phyloP scores from a whole-genome alignment of 495 filamentous ascomycete genomes.

The Podospora anserina region DNA sequence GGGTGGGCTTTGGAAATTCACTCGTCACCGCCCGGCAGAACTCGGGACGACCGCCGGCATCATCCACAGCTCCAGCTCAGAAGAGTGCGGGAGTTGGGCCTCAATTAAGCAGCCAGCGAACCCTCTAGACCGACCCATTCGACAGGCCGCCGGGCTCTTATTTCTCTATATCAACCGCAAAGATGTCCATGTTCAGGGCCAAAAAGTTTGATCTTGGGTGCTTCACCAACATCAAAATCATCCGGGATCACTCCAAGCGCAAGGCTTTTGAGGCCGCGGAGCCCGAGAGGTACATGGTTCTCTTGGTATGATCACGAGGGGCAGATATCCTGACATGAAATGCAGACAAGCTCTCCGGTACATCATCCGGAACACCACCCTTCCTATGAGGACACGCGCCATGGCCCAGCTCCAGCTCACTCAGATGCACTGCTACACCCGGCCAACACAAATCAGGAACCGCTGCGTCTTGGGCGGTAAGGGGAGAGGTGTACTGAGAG shows the following conservation, averaged over 20 bases:
- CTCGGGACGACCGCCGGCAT: neutral
- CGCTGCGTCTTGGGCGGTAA: conserved; percentile 87
- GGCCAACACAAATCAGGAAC: conserved; percentile 89
- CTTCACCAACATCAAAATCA: conserved; percentile 75
- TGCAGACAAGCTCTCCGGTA: conserved; percentile 91
- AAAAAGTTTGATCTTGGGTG: conserved; percentile 85
- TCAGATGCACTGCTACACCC: conserved; percentile 92
- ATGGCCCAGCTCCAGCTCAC: conserved; percentile 89
- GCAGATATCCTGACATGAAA: neutral
- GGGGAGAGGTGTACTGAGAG: conserved; percentile 77
- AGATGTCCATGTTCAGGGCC: conserved; percentile 77
- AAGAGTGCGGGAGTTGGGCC: neutral
- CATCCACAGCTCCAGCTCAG: neutral
- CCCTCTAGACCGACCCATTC: neutral
- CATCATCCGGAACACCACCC: conserved; percentile 84
- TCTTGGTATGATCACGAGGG: neutral
- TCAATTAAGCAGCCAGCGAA: neutral
- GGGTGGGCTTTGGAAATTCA: conserved; percentile 2
- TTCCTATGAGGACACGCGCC: conserved; percentile 74
- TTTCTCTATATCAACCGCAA: conserved; percentile 25
- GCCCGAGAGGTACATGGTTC: conserved; percentile 64
- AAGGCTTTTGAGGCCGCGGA: conserved; percentile 85
- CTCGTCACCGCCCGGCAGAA: conserved; percentile 23
- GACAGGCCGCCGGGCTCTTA: neutral
- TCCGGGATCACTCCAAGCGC: conserved; percentile 93